A percentile compares a stretch with the other conserved stretches of the same genome.
Conservation (phyloP, 768 basidiomycete species). For the Serendipita indica region DNA sequence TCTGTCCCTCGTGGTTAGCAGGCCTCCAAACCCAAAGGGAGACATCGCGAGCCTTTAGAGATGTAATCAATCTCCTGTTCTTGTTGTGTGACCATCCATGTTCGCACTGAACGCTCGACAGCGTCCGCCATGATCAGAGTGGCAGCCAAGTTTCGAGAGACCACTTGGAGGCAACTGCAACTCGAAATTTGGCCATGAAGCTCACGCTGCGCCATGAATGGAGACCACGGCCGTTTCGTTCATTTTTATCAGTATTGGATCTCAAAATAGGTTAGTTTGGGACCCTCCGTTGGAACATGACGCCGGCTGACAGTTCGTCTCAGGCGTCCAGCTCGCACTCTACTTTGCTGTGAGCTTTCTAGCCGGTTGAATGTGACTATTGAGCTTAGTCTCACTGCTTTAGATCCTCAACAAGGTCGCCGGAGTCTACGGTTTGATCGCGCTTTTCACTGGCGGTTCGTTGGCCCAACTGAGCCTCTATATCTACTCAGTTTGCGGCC, state of each 20-base stretch:
- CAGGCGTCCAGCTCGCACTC: constrained; percentile 65
- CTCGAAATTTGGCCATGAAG: constrained; percentile 37
- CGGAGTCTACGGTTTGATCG: constrained; percentile 90
- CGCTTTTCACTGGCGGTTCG: constrained; percentile 80
- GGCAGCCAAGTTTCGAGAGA: not conserved
- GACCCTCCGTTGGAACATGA: not conserved
- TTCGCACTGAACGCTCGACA: not conserved
- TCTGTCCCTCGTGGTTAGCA: constrained; percentile 23
- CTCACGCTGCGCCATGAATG: constrained; percentile 72
- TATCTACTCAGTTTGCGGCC: constrained; percentile 74
- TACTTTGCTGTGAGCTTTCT: constrained; percentile 66
- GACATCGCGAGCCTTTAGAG: not conserved
- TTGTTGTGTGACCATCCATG: not conserved
- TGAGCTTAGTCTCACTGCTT: constrained; percentile 5
- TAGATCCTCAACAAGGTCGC: constrained; percentile 95
- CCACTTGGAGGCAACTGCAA: not conserved
- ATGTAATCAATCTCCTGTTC: not conserved
- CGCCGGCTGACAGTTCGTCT: not conserved
- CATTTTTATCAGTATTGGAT: constrained; percentile 78
- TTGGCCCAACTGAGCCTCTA: constrained; percentile 86
- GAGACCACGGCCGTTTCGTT: constrained; percentile 65
- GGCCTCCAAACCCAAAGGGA: not conserved
- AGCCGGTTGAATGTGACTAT: not conserved
- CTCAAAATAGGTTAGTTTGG: constrained; percentile 57
- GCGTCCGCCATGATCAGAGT: not conserved